A percentile compares a stretch with the other conserved stretches of the same genome.
These are phyloP conservation scores for Phylloporus sp. DNA, from an alignment of 768 basidiomycete species.

Conservation along the genomic window DNA sequence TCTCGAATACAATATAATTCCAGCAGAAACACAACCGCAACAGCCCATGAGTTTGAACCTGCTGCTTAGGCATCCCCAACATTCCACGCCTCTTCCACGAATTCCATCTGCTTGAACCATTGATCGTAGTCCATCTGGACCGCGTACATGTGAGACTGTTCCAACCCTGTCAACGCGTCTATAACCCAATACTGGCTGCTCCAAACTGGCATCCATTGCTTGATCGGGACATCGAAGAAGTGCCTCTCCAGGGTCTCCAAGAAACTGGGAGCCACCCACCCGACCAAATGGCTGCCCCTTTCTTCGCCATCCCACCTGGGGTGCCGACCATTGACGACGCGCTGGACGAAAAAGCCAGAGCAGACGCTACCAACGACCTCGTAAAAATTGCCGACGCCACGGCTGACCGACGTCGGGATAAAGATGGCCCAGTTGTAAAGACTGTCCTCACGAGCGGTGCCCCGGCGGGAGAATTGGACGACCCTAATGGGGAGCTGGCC, in stretches of 20 bases:
- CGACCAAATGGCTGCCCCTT: neutral
- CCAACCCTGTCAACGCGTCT: conserved; percentile 4
- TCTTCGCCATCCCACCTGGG: neutral
- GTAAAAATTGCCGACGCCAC: conserved; percentile 9
- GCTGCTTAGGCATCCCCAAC: no score
- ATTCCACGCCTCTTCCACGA: no score
- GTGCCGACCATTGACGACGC: conserved; percentile 1
- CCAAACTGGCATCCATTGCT: conserved; percentile 1
- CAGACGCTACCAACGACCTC: conserved; percentile 1
- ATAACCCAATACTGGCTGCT: conserved; percentile 9
- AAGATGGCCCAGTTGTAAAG: conserved; percentile 10
- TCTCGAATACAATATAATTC: no score
- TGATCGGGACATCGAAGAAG: conserved; percentile 1
- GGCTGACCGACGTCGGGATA: conserved; percentile 1
- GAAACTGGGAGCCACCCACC: neutral
- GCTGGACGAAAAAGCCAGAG: neutral
- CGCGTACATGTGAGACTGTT: conserved; percentile 1
- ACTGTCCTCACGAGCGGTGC: neutral
- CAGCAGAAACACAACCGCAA: no score
- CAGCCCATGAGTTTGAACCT: no score
- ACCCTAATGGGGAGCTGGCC: conserved; percentile 3
- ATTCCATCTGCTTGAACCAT: conserved; percentile 5
- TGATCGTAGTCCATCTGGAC: conserved; percentile 6
- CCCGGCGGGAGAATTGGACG: conserved; percentile 1
- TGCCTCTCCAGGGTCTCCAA: conserved; percentile 1